Evolutionary conservation across 2,329 filamentous ascomycete species (phyloP), one percentile per base, ranked within the genome.

Genomic region (Raffaelea albimanens): DNA sequence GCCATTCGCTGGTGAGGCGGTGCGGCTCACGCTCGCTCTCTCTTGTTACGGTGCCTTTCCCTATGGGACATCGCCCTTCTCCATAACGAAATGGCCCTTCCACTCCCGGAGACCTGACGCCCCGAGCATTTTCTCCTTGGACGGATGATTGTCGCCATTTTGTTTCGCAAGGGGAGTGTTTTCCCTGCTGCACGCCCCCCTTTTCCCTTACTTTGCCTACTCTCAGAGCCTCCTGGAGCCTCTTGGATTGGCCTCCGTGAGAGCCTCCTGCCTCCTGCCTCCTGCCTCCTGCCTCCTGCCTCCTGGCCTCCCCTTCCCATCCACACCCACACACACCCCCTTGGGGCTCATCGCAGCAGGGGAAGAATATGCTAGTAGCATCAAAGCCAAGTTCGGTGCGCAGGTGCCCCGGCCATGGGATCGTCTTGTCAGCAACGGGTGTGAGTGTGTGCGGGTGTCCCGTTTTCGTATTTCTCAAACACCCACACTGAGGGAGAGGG

Each of bases 81-180:
- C 7, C 13, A 29, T 13, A 29, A 29, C 7, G 7, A 29, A 7
- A 29, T 7, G 8, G 41, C 23, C 11, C 19, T 22, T 39, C 22
- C 22, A 19, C 20, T n/a, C 38, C 40, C 59, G 60, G 61, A 60
- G 57, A 54, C 53, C 53, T 52, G 54, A 51, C 51, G 53, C 54
- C 52, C 58, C 59, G 58, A 58, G 50, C 53, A 56, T 55, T 52
- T 54, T 51, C 29, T 11, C 54, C 56, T 55, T 61, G 59, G 57
- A 59, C 60, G 59, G 61, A 61, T 61, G 57, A 58, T 61, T 60
- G 56, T 54, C 58, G 62, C 52, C 55, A 58, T 55, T 53, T 63
- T 29, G 67, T 70, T 69, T 70, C 67, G 66, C 67, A 49, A 18
- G 14, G 34, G 13, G 7, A 16, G 34, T n/a, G 34, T 13, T 18